These are phyloP conservation scores for Trichophyton rubrum DNA, from an alignment of 2,329 filamentous ascomycete species.

Conservation along the genomic window DNA sequence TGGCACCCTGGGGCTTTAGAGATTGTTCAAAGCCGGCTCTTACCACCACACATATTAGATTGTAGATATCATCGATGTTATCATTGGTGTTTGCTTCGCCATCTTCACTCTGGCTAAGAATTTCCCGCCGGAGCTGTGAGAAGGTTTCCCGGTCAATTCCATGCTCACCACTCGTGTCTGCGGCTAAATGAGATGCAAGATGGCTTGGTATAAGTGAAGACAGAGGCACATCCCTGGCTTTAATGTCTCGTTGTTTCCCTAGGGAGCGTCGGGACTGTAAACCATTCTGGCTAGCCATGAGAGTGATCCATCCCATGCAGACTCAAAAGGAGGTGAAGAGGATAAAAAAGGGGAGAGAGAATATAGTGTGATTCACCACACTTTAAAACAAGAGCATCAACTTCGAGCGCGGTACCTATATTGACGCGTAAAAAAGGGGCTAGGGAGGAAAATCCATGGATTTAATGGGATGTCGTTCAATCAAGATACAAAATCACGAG, in stretches of 20 bases:
- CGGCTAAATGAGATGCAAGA: conserved; percentile 67
- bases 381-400: not conserved
- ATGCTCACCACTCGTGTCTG: conserved; percentile 48
- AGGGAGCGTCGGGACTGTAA: conserved; percentile 6
- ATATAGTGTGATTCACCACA: not conserved
- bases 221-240: conserved; percentile 19
- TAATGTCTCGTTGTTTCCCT: conserved; percentile 3
- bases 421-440: not conserved
- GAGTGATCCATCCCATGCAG: conserved; percentile 7
- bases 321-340: not conserved
- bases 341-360: not conserved
- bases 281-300: conserved; percentile 10
- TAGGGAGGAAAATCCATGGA: not conserved
- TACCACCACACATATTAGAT: conserved; percentile 71
- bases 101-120: conserved; percentile 38
- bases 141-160: conserved; percentile 61
- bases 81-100: conserved; percentile 44
- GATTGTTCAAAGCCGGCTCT: conserved; percentile 60
- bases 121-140: conserved; percentile 57
- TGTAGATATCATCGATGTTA: conserved; percentile 64
- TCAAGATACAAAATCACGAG: no score
- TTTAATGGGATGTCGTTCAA: no score
- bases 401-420: not conserved
- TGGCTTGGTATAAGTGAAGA: conserved; percentile 81
- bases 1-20: conserved; percentile 32